These are phyloP conservation scores for Pisolithus sp. DNA, from an alignment of 768 basidiomycete species.

Conservation along the genomic window DNA sequence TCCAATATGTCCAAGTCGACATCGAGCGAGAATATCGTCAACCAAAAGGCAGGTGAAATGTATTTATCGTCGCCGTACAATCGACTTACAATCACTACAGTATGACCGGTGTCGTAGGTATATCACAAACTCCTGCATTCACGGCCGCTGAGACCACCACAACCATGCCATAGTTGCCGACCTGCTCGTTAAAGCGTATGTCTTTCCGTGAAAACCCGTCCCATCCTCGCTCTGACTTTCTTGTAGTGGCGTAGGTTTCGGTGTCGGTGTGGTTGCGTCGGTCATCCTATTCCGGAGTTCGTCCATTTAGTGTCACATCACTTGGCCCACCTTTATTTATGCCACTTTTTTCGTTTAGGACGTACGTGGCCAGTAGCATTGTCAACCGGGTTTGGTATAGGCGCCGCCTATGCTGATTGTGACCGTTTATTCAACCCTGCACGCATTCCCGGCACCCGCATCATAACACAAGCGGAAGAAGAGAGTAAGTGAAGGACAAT, in stretches of 20 bases:
- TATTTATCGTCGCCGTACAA: not conserved
- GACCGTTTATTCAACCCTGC: slow-evolving; percentile 91
- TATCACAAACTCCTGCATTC: slow-evolving; percentile 14
- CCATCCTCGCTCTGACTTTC: slow-evolving; percentile 6
- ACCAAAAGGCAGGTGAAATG: slow-evolving; percentile 63
- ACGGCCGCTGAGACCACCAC: slow-evolving; percentile 6
- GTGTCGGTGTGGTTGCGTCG: slow-evolving; percentile 81
- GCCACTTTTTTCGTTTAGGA: slow-evolving; percentile 41
- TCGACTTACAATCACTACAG: slow-evolving; percentile 28
- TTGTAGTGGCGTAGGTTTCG: slow-evolving; percentile 78
- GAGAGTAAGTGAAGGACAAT: slow-evolving; percentile 15
- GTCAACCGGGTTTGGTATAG: slow-evolving; percentile 80
- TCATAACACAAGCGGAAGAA: slow-evolving; percentile 40
- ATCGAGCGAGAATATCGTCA: slow-evolving; percentile 86
- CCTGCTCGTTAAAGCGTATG: slow-evolving; percentile 81
- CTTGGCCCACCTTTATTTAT: slow-evolving; percentile 2
- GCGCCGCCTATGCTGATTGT: slow-evolving; percentile 86
- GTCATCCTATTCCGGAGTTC: slow-evolving; percentile 88
- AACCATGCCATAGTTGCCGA: slow-evolving; percentile 51
- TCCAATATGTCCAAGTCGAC: slow-evolving; percentile 51
- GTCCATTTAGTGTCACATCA: slow-evolving; percentile 28
- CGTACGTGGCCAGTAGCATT: slow-evolving; percentile 90
- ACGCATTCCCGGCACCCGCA: slow-evolving; percentile 75
- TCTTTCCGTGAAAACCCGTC: slow-evolving; percentile 3
- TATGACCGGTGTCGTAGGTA: slow-evolving; percentile 83